Evolutionary conservation across 495 filamentous ascomycete species (phyloP), one percentile per base, ranked within the genome.

Genomic region (Penicillium bovifimosum): DNA sequence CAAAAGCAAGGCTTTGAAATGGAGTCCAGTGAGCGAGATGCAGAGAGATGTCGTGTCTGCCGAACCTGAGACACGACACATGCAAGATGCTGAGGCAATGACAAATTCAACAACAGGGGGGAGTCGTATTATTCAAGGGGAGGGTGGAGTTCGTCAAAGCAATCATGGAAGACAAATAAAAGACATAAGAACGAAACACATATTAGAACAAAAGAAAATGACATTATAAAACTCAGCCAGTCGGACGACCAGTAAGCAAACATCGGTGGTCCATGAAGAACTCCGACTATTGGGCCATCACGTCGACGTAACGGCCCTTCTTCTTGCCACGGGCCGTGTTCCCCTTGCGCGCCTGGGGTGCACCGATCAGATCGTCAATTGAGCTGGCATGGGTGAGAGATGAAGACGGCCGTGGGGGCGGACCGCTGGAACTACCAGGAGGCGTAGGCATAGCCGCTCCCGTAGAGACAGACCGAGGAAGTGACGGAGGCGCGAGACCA

Each of bases 271-370:
- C 32, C 24, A 27, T 16, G 17, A 17, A n/a, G n/a, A 36, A 14
- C 11, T 31, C 41, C 40, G 41, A 39, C 65, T 53, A 76, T 54
- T 72, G 63, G 2, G 84, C 87, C 91, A 96, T 96, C 52, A 96
- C 88, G 78, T 96, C 91, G 18, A 96, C 80, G 78, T 96, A 96
- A 38, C 87, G 82, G 3, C 84, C 83, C 75, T 88, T 95, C 76
- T 88, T 88, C 58, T 80, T 79, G 63, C 84, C 86, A 73, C 81
- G 89, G n/a, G 76, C 73, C 17, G 78, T 80, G 1, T 76, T 76
- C 0, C 80, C 83, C 61, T 87, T 90, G 63, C 86, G 79, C 17
- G 80, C 80, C 27, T 73, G 73, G 8, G 89, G 81, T 35, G 86
- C 81, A 3, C 85, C 87, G 33, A 91, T 70, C 55, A 96, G 71